Evolutionary conservation across 2,329 filamentous ascomycete genomes (phyloP), one percentile per base, ranked within the genome.

Genomic region (Byssochlamys sp.): DNA sequence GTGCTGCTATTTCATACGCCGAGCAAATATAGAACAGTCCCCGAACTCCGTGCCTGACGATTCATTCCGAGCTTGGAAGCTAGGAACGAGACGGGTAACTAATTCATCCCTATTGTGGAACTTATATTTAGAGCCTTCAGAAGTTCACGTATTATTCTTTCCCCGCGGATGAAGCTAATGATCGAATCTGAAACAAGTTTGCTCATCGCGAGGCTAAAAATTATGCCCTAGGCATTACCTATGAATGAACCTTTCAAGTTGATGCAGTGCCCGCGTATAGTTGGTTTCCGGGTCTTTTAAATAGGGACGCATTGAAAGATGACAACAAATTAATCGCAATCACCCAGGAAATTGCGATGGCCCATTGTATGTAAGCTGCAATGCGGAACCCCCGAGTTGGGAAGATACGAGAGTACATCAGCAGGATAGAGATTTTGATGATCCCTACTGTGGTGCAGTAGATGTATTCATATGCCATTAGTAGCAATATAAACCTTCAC

Each of bases 361-460:
- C 59, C 7, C 73, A 76, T 4, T 81, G 70, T 2, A 67, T 63
- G 62, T 72, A 75, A 1, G 73, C 71, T 63, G 73, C 73, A 58
- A 69, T 74, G 62, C 75, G 74, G 59, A 81, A 77, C 58, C 71
- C 72, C 0, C 69, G 68, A 3, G 76, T 68, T 24, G 70, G 76
- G 65, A 82, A 82, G 60, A 82, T 79, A 63, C 78, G 78, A 62
- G 74, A 75, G 69, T 81, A 81, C 77, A 82, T 80, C 49, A 80
- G 66, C 51, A 82, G 63, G 25, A 82, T 69, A 54, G 75, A 75
- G 12, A 80, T 56, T 61, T 81, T 82, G n/a, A 78, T 78, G 68
- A 78, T 74, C 45, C 74, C 76, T 2, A 80, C 67, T 29, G 77
- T 79, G 63, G 72, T 79, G 27, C 71, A 75, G 61, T 65, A 65